phyloP scores from a whole-genome alignment of 1,139 yeast species.

The Suzukiozyma palmioleophila region DNA sequence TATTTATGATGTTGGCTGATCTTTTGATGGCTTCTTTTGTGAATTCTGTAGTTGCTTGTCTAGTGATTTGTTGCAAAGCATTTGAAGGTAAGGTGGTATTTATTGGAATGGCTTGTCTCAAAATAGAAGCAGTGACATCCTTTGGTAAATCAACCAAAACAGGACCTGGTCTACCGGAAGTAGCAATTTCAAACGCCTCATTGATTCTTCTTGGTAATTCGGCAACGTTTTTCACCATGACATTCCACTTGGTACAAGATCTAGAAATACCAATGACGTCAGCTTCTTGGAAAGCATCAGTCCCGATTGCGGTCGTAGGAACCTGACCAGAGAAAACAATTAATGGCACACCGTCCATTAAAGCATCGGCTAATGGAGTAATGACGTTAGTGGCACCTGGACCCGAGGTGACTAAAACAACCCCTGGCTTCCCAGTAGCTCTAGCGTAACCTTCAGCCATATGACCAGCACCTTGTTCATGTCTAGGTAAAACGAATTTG shows the following conservation, averaged over 20 bases:
- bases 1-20: conserved; percentile 73
- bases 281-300: conserved; percentile 99
- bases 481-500: conserved; percentile 89
- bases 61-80: conserved; percentile 68
- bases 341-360: conserved; percentile 95
- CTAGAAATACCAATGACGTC: conserved; percentile 96
- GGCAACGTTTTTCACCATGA: conserved; percentile 91
- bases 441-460: conserved; percentile 99
- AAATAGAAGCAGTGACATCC: conserved; percentile 91
- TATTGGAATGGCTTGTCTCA: conserved; percentile 83
- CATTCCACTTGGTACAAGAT: conserved; percentile 98
- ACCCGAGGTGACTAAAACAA: conserved; percentile 94
- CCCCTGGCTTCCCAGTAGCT: conserved; percentile 96
- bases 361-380: conserved; percentile 96
- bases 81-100: conserved; percentile 80
- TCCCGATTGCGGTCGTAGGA: conserved; percentile 91
- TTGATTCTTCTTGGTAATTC: conserved; percentile 94
- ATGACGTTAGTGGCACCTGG: conserved; percentile 98
- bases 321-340: conserved; percentile 99
- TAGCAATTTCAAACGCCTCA: conserved; percentile 97
- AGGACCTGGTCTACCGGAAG: conserved; percentile 96
- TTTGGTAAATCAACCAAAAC: conserved; percentile 96
- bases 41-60: conserved; percentile 69
- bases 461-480: conserved; percentile 99
- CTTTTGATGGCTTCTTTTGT: conserved; percentile 70